These are phyloP conservation scores for Colletotrichum ledebouriae DNA, from an alignment of 2,329 filamentous ascomycete genomes.

Conservation along the genomic window DNA sequence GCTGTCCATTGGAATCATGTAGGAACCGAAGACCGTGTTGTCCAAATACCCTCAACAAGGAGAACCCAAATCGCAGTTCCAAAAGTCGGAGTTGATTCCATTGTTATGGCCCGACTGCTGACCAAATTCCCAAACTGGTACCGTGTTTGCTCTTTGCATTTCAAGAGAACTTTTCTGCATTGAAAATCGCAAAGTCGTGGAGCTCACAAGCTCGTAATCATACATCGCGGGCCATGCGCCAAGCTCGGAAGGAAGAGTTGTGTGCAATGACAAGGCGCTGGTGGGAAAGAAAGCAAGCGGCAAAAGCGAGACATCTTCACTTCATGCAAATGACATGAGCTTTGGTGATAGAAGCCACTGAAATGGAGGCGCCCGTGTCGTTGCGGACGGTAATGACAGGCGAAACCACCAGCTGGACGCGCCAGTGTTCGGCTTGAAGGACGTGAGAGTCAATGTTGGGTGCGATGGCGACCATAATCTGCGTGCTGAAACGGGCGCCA, in stretches of 20 bases:
- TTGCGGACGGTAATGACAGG: constrained; percentile 68
- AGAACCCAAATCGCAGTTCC: constrained; percentile 18
- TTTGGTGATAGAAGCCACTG: constrained; percentile 59
- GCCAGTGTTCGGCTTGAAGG: constrained; percentile 64
- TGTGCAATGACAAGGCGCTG: background rate
- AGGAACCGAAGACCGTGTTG: constrained; percentile 4
- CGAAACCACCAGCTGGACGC: constrained; percentile 67
- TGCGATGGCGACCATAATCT: constrained; percentile 63
- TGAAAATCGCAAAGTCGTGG: background rate
- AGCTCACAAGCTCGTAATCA: constrained; percentile 6
- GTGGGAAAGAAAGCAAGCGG: background rate
- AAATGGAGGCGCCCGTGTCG: constrained; percentile 61
- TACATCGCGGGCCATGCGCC: background rate
- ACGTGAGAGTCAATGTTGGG: constrained; percentile 55
- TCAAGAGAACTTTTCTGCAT: background rate
- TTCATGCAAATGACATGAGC: constrained; percentile 64
- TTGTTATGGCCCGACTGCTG: background rate
- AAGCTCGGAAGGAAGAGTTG: background rate
- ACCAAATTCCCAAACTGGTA: background rate
- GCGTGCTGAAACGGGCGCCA: constrained; percentile 61
- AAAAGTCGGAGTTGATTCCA: background rate
- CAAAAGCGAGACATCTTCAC: background rate
- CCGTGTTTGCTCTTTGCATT: background rate
- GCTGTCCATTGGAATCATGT: background rate
- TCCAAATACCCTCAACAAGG: background rate